Percentiles rank a stretch among this genome's conserved stretches.
Conservation (phyloP, 345 rosid species). For the Rhizophora apiculata region DNA sequence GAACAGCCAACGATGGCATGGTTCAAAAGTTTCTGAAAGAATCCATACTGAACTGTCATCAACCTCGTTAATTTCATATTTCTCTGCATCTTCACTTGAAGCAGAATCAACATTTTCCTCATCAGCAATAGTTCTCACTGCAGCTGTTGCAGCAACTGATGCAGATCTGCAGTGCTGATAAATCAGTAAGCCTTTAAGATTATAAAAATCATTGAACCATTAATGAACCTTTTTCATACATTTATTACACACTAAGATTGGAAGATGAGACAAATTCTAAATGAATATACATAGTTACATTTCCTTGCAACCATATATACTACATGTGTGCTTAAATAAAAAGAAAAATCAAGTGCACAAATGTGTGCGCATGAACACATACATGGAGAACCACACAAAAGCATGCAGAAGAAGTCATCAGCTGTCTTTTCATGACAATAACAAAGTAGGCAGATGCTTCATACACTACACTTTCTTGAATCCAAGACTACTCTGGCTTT, state of each 20-base stretch:
- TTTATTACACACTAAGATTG: neutral
- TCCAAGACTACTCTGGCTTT: neutral
- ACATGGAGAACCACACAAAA: too few relatives aligned
- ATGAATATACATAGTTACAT: too few relatives aligned
- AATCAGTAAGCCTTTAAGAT: neutral
- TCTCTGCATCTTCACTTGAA: conserved; percentile 73
- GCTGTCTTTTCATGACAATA: neutral
- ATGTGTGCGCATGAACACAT: too few relatives aligned
- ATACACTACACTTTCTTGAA: neutral
- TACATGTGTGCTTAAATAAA: too few relatives aligned
- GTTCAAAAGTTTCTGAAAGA: conserved; percentile 2
- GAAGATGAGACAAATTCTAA: too few relatives aligned
- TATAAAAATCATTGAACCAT: neutral
- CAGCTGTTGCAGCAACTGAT: conserved; percentile 50
- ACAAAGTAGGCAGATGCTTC: neutral
- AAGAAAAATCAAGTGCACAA: too few relatives aligned
- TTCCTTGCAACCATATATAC: too few relatives aligned
- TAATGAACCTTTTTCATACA: neutral
- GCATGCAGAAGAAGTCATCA: too few relatives aligned
- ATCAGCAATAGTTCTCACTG: conserved; percentile 50
- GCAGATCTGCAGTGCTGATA: conserved; percentile 48
- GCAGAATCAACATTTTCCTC: conserved; percentile 69
- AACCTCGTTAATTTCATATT: conserved; percentile 42
- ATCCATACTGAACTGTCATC: conserved; percentile 62
- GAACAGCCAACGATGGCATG: neutral